phyloP scores from a whole-genome alignment of 352 stramenopile genomes.

The Phytophthora fragariae region DNA sequence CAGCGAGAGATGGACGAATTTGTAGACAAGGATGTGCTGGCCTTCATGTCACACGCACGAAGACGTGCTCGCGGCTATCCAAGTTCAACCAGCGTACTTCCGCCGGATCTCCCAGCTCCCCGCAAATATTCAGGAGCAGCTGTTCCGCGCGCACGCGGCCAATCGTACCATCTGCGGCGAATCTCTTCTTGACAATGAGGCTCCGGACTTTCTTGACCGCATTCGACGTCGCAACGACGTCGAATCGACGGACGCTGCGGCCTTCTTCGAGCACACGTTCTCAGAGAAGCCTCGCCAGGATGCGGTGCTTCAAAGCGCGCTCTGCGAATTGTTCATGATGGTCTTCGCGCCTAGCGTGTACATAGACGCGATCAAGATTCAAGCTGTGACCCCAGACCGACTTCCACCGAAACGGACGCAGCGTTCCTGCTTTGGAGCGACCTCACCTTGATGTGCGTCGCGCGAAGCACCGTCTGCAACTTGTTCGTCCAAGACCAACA shows the following conservation, averaged over 20 bases:
- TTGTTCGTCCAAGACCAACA: neutral
- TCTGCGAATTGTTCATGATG: slow-evolving; percentile 15
- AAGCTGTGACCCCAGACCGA: neutral
- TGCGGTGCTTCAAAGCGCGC: neutral
- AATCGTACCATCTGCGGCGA: neutral
- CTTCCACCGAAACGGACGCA: neutral
- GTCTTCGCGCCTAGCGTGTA: slow-evolving; percentile 13
- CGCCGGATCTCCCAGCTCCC: neutral
- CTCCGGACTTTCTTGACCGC: neutral
- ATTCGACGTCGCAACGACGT: neutral
- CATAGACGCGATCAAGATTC: slow-evolving; percentile 21
- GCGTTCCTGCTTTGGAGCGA: slow-evolving; percentile 19
- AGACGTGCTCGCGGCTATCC: neutral
- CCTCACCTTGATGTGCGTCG: neutral
- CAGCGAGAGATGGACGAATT: neutral
- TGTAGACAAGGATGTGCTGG: neutral
- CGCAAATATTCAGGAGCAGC: neutral
- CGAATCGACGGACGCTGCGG: neutral
- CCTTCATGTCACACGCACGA: too few species aligned
- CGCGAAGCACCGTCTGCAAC: too few species aligned
- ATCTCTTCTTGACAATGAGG: neutral
- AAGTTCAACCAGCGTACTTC: slow-evolving; percentile 8
- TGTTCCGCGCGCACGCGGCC: neutral
- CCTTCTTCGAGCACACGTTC: neutral
- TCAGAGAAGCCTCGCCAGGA: neutral